These are phyloP conservation scores for Volutella citrinella DNA, from an alignment of 2,329 filamentous ascomycete species.

Conservation along the genomic window DNA sequence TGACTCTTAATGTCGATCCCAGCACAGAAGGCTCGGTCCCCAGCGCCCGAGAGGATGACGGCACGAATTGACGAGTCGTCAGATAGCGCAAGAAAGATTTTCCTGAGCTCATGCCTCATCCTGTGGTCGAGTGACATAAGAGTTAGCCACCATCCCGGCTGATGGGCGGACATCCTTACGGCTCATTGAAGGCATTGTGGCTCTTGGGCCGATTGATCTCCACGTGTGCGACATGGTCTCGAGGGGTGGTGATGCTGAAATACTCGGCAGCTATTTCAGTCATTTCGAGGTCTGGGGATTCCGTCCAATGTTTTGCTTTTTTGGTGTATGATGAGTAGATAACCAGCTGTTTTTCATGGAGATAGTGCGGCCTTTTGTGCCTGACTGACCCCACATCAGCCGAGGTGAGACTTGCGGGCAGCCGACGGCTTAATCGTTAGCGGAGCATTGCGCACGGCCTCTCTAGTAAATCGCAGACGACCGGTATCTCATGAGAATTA, in stretches of 20 bases:
- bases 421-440: too few relatives aligned
- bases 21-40: conserved; percentile 77
- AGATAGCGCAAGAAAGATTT: conserved; percentile 69
- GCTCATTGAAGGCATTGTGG: conserved; percentile 79
- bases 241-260: conserved; percentile 1
- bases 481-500: too few relatives aligned
- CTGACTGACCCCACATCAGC: too few relatives aligned
- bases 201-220: conserved; percentile 84
- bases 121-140: background rate
- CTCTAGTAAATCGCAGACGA: too few relatives aligned
- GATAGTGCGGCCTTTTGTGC: too few relatives aligned
- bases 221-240: conserved; percentile 68
- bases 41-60: conserved; percentile 75
- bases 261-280: too few relatives aligned
- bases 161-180: conserved; percentile 18
- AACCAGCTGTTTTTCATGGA: too few relatives aligned
- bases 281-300: too few relatives aligned
- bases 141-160: background rate
- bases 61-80: conserved; percentile 67
- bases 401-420: too few relatives aligned
- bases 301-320: too few relatives aligned
- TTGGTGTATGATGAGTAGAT: too few relatives aligned
- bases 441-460: too few relatives aligned
- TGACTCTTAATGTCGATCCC: conserved; percentile 78
- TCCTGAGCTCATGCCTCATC: conserved; percentile 79